phyloP scores from a whole-genome alignment of 208 protist genomes.

The Leishmania major region DNA sequence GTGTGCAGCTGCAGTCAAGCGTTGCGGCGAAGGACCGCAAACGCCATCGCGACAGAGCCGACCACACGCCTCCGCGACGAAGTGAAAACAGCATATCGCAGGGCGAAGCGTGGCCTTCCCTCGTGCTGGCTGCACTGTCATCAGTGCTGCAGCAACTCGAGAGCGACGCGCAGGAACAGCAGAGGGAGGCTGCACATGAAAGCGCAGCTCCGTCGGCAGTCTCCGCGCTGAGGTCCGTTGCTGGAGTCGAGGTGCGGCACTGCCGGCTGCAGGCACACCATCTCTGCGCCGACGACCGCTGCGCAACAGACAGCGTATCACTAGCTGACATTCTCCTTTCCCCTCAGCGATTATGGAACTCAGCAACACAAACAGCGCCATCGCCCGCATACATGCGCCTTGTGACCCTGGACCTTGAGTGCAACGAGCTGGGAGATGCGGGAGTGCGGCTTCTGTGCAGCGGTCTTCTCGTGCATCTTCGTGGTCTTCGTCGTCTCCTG shows the following conservation, averaged over 20 bases:
- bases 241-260: constrained; percentile 27
- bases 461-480: constrained; percentile 12
- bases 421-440: constrained; percentile 32
- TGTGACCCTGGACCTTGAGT: constrained; percentile 41
- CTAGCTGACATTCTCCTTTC: constrained; percentile 11
- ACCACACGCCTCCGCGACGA: not conserved
- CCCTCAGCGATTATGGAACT: constrained; percentile 7
- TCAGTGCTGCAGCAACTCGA: constrained; percentile 2
- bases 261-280: constrained; percentile 19
- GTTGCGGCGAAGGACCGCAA: constrained; percentile 1
- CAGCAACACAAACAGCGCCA: not conserved
- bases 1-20: not conserved
- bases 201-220: not conserved
- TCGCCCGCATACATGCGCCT: not conserved
- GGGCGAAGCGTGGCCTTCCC: not conserved
- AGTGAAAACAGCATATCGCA: not conserved
- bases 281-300: not conserved
- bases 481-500: constrained; percentile 30
- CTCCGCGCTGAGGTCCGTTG: not conserved
- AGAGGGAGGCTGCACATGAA: not conserved
- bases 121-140: not conserved
- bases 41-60: not conserved
- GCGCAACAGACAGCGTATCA: not conserved
- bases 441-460: constrained; percentile 24
- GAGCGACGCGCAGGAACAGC: not conserved